These are phyloP conservation scores for Cubamyces lactineus DNA, from an alignment of 768 basidiomycete genomes.

Conservation along the genomic window DNA sequence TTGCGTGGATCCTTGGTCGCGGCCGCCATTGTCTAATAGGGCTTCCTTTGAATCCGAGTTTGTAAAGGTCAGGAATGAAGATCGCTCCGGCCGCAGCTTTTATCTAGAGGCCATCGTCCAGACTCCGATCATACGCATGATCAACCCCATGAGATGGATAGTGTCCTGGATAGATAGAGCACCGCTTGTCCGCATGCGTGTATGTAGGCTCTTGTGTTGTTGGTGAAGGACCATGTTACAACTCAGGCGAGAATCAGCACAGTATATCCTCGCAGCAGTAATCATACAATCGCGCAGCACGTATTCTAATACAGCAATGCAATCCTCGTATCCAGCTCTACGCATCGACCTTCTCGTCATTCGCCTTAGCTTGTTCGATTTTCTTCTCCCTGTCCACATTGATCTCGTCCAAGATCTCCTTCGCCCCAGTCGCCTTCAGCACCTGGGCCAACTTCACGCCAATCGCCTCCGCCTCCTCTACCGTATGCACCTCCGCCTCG, in stretches of 20 bases:
- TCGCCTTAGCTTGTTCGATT: constrained; percentile 28
- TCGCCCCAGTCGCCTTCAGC: constrained; percentile 73
- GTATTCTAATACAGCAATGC: background rate
- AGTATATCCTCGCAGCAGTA: background rate
- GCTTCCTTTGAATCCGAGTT: too few relatives aligned
- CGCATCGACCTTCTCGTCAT: constrained; percentile 15
- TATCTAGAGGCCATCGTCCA: too few relatives aligned
- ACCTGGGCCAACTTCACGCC: constrained; percentile 68
- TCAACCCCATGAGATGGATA: too few relatives aligned
- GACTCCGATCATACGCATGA: too few relatives aligned
- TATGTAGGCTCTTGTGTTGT: too few relatives aligned
- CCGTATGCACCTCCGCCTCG: constrained; percentile 50
- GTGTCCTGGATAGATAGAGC: too few relatives aligned
- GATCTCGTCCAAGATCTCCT: constrained; percentile 82
- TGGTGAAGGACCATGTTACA: too few relatives aligned
- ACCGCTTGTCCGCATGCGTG: too few relatives aligned
- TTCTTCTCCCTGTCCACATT: constrained; percentile 57
- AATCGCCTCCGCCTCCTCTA: constrained; percentile 65
- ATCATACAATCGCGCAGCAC: background rate
- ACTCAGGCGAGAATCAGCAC: too few relatives aligned
- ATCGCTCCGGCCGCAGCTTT: too few relatives aligned
- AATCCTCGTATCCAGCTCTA: background rate
- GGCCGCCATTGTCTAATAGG: too few relatives aligned
- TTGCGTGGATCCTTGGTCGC: constrained; percentile 28
- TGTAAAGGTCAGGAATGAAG: too few relatives aligned